Evolutionary conservation across 129 eudicot genomes (phyloP).

Genomic region (Escallonia herrerae): DNA sequence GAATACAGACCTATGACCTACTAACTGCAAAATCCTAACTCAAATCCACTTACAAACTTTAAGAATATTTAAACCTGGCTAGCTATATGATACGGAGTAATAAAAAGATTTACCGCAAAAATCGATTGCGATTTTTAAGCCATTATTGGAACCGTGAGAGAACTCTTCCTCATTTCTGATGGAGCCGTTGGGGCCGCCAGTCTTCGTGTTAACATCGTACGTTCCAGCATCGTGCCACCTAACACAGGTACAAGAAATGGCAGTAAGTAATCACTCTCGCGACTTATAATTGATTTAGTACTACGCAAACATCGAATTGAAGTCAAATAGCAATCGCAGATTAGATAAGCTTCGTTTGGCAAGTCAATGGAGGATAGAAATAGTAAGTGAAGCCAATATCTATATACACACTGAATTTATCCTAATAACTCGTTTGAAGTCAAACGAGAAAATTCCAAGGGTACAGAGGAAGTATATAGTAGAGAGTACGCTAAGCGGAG

Average conservation of each 20-base stretch:
- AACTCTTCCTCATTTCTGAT: constrained; percentile 71
- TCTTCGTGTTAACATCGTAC: constrained; percentile 71
- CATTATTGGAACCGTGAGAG: constrained; percentile 72
- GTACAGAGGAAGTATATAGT: neutral
- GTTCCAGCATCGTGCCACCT: constrained; percentile 99
- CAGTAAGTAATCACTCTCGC: no score
- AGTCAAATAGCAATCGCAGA: no score
- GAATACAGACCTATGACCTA: no score
- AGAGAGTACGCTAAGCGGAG: constrained; percentile 78
- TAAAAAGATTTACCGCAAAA: constrained; percentile 48
- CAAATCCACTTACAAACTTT: no score
- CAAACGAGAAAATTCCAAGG: neutral
- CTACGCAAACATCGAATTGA: no score
- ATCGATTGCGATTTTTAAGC: constrained; percentile 74
- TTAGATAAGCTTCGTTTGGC: no score
- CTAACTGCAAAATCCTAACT: no score
- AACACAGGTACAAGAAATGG: neutral
- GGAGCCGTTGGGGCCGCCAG: constrained; percentile 97
- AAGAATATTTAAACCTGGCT: no score
- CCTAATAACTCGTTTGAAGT: no score
- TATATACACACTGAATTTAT: neutral
- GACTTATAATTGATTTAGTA: no score
- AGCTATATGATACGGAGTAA: no score
- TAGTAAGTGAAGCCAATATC: neutral
- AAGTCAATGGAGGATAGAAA: no score